Conservation (phyloP, 805 yeast species). For the Torulaspora microellipsoides region DNA sequence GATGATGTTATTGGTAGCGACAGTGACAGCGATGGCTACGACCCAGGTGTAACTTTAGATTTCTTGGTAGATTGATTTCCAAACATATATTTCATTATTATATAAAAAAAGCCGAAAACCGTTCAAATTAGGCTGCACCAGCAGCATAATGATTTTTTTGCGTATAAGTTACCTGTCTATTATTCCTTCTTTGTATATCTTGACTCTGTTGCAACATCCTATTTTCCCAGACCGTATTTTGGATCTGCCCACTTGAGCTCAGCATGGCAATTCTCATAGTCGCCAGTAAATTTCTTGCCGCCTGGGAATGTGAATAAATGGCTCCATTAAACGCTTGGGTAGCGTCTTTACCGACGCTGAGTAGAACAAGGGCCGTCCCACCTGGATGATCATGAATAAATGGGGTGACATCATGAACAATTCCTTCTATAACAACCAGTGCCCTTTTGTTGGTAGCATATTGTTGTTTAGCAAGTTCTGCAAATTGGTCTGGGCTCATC, state of each 20-base stretch:
- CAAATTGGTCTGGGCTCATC: constrained; percentile 51
- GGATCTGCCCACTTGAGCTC: constrained; percentile 58
- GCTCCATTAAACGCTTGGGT: constrained; percentile 94
- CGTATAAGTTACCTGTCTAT: constrained; percentile 24
- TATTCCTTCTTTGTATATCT: constrained; percentile 17
- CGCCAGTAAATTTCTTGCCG: constrained; percentile 84
- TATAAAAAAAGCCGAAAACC: constrained; percentile 1
- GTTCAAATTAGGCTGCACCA: constrained; percentile 22
- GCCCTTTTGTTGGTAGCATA: constrained; percentile 45
- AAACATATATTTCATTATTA: neutral
- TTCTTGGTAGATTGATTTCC: constrained; percentile 18
- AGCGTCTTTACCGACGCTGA: constrained; percentile 90
- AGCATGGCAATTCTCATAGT: constrained; percentile 91
- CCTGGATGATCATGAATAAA: constrained; percentile 94
- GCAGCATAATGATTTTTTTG: constrained; percentile 28
- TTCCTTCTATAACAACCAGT: constrained; percentile 80
- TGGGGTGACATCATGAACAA: constrained; percentile 90
- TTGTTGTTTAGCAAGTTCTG: constrained; percentile 35
- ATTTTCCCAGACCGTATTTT: constrained; percentile 26
- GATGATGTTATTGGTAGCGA: constrained; percentile 1
- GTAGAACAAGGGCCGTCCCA: constrained; percentile 69
- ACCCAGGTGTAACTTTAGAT: constrained; percentile 27
- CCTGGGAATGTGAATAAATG: constrained; percentile 87
- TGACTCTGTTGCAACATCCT: constrained; percentile 17
- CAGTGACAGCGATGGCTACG: constrained; percentile 23